A percentile compares a stretch with the other conserved stretches of the same genome.
These are phyloP conservation scores for Phaeosphaeria sp. DNA, from an alignment of 2,329 filamentous ascomycete species.

Conservation along the genomic window DNA sequence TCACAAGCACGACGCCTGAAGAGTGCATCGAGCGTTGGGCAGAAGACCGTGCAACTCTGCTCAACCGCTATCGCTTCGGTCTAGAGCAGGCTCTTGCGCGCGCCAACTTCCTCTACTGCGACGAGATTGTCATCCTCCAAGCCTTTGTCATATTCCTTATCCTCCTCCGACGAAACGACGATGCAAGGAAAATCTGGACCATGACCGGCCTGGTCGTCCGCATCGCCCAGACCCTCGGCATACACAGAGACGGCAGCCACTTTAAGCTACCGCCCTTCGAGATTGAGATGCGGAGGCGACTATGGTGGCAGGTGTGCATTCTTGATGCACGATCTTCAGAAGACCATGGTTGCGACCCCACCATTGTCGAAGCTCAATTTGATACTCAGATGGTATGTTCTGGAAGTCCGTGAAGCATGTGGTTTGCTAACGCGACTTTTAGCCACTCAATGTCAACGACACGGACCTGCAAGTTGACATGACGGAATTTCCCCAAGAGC, in stretches of 20 bases:
- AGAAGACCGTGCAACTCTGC: slow-evolving; percentile 57
- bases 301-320: slow-evolving; percentile 67
- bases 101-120: slow-evolving; percentile 67
- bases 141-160: slow-evolving; percentile 68
- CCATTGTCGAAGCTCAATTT: slow-evolving; percentile 63
- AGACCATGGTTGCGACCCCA: slow-evolving; percentile 68
- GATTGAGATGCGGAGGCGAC: slow-evolving; percentile 63
- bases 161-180: slow-evolving; percentile 59
- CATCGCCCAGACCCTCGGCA: slow-evolving; percentile 65
- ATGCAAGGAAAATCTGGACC: slow-evolving; percentile 63
- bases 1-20: slow-evolving; percentile 58
- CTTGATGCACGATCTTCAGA: slow-evolving; percentile 67
- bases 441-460: slow-evolving; percentile 64
- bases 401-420: background rate
- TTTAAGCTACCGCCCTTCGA: slow-evolving; percentile 65
- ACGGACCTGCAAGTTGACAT: slow-evolving; percentile 58
- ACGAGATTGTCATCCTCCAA: slow-evolving; percentile 67
- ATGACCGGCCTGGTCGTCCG: slow-evolving; percentile 64
- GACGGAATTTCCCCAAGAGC: slow-evolving; percentile 55
- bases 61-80: slow-evolving; percentile 66
- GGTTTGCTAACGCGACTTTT: slow-evolving; percentile 9
- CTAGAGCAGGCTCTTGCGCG: slow-evolving; percentile 68
- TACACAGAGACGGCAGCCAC: slow-evolving; percentile 65
- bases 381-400: slow-evolving; percentile 61
- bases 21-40: slow-evolving; percentile 59